These are phyloP conservation scores for Claviceps pazoutovae DNA, from an alignment of 2,329 filamentous ascomycete species.

Conservation along the genomic window DNA sequence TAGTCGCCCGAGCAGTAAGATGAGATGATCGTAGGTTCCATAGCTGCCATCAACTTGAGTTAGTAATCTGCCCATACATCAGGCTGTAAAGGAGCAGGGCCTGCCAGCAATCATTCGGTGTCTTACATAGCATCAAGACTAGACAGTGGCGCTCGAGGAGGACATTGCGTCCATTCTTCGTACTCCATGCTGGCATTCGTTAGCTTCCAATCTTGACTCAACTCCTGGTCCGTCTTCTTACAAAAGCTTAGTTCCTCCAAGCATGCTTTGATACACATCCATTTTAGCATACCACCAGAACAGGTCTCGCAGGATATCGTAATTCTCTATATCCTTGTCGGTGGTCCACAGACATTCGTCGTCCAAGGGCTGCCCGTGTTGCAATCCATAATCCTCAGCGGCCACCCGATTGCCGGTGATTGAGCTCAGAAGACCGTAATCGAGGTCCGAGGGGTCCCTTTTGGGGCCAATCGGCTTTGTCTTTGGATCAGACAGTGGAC, in stretches of 20 bases:
- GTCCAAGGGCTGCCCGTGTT: constrained; percentile 15
- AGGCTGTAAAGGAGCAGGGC: too few species aligned
- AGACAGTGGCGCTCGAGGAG: constrained; percentile 69
- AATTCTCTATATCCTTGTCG: constrained; percentile 59
- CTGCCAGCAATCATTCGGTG: background rate
- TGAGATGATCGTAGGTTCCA: constrained; percentile 77
- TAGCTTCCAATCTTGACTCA: constrained; percentile 6
- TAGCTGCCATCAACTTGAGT: constrained; percentile 39
- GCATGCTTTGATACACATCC: constrained; percentile 78
- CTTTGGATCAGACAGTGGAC: background rate
- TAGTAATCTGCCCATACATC: background rate
- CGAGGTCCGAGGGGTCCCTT: constrained; percentile 24
- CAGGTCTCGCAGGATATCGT: constrained; percentile 69
- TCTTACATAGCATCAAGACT: constrained; percentile 57
- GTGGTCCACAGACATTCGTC: constrained; percentile 18
- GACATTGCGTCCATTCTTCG: constrained; percentile 70
- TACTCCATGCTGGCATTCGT: constrained; percentile 54
- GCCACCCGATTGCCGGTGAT: constrained; percentile 26
- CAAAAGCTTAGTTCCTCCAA: constrained; percentile 77
- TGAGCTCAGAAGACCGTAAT: constrained; percentile 26
- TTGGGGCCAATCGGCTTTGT: constrained; percentile 1
- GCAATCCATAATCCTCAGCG: constrained; percentile 25
- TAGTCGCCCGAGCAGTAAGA: constrained; percentile 68
- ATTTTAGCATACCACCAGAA: constrained; percentile 97
- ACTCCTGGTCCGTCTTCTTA: constrained; percentile 22